Evolutionary conservation across 2,329 filamentous ascomycete genomes (phyloP).

Genomic region (Beauveria brongniartii): DNA sequence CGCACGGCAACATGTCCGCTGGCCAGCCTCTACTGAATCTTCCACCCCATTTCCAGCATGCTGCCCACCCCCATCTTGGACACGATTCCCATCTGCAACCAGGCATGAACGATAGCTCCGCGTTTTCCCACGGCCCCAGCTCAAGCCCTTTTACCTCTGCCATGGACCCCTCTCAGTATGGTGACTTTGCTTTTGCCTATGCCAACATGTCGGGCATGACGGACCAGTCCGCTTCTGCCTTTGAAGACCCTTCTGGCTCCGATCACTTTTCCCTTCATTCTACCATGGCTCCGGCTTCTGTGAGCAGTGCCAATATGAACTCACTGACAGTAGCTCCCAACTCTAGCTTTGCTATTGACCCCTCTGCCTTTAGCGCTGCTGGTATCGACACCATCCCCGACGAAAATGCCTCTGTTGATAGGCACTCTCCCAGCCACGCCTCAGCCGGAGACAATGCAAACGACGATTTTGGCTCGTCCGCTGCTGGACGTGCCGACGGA

Average conservation of each 20-base stretch:
- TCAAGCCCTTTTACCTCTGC: constrained; percentile 15
- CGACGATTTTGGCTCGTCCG: constrained; percentile 51
- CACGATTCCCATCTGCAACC: background rate
- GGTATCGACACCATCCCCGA: constrained; percentile 34
- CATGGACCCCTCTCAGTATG: constrained; percentile 42
- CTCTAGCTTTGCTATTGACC: constrained; percentile 15
- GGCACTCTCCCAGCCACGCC: constrained; percentile 35
- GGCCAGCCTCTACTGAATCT: constrained; percentile 21
- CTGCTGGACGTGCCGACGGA: constrained; percentile 38
- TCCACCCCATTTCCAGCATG: constrained; percentile 22
- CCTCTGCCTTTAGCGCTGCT: constrained; percentile 18
- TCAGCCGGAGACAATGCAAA: constrained; percentile 44
- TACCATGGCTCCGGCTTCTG: constrained; percentile 11
- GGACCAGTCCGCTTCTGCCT: constrained; percentile 27
- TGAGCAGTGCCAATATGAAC: constrained; percentile 10
- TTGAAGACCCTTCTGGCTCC: constrained; percentile 21
- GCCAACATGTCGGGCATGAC: constrained; percentile 30
- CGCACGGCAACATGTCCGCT: constrained; percentile 23
- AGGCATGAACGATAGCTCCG: background rate
- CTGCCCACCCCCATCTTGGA: constrained; percentile 17
- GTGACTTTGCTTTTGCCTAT: constrained; percentile 46
- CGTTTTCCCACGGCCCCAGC: background rate
- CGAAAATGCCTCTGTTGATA: constrained; percentile 32
- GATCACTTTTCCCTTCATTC: constrained; percentile 29
- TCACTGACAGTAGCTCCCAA: constrained; percentile 14